phyloP scores from a whole-genome alignment of 2,329 filamentous ascomycete genomes.

The Xylariaceae sp. region DNA sequence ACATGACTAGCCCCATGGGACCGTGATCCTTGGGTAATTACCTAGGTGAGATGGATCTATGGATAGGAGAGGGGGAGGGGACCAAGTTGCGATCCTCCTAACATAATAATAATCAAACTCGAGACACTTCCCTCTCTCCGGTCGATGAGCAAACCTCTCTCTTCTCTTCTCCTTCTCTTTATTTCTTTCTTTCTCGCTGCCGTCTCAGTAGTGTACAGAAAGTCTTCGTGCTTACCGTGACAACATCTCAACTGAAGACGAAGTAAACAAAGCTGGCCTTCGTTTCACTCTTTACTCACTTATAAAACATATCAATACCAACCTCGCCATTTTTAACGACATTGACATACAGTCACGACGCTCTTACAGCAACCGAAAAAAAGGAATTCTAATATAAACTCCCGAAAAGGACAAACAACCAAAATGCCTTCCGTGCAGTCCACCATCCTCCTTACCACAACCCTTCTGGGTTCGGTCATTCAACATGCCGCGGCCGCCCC shows the following conservation, averaged over 20 bases:
- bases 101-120: neutral
- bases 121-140: neutral
- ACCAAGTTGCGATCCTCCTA: neutral
- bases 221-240: slow-evolving; percentile 13
- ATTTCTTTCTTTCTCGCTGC: slow-evolving; percentile 3
- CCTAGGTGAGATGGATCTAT: neutral
- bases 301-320: neutral
- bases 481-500: slow-evolving; percentile 21
- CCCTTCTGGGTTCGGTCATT: slow-evolving; percentile 26
- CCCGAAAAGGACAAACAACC: neutral
- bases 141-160: neutral
- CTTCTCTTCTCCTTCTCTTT: neutral
- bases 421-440: slow-evolving; percentile 28
- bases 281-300: slow-evolving; percentile 14
- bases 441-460: slow-evolving; percentile 20
- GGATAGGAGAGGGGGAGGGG: neutral
- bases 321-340: slow-evolving; percentile 3
- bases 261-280: slow-evolving; percentile 13
- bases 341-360: neutral
- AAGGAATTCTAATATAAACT: neutral
- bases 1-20: slow-evolving; percentile 7
- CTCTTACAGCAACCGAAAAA: neutral
- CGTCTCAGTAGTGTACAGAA: neutral
- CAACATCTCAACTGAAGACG: slow-evolving; percentile 6
- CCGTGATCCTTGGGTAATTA: slow-evolving; percentile 18